Conservation (phyloP, 495 filamentous ascomycete species). For the Lichenothelia convexa region DNA sequence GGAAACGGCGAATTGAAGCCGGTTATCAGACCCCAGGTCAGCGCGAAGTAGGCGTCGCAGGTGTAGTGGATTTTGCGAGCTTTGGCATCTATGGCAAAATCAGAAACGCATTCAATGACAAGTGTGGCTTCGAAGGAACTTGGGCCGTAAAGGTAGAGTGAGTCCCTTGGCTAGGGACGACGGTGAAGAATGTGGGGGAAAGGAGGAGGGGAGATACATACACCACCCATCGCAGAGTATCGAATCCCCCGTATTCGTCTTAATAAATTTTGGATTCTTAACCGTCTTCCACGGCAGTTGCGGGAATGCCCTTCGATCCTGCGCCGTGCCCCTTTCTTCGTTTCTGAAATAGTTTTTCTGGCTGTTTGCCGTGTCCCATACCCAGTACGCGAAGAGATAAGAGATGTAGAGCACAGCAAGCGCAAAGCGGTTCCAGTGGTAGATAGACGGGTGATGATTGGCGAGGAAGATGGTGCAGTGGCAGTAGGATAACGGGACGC, state of each 20-base stretch:
- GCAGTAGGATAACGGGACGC: constrained; percentile 90
- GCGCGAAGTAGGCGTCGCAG: constrained; percentile 70
- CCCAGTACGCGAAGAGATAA: constrained; percentile 79
- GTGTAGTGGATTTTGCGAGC: constrained; percentile 94
- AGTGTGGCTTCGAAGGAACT: too few relatives aligned
- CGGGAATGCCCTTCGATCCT: constrained; percentile 72
- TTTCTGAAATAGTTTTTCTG: constrained; percentile 93
- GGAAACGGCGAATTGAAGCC: constrained; percentile 71
- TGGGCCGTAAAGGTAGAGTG: not conserved
- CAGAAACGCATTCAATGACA: too few relatives aligned
- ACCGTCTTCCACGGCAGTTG: constrained; percentile 79
- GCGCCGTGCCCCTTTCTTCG: constrained; percentile 53
- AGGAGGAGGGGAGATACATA: constrained; percentile 20
- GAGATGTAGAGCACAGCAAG: constrained; percentile 44
- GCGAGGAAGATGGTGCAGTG: constrained; percentile 91
- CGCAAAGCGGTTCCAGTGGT: constrained; percentile 55
- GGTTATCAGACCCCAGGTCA: constrained; percentile 46
- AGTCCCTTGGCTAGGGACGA: not conserved
- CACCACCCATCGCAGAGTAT: constrained; percentile 89
- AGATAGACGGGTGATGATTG: constrained; percentile 65
- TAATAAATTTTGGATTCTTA: constrained; percentile 74
- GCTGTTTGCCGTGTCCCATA: constrained; percentile 80
- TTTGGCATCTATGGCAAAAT: too few relatives aligned
- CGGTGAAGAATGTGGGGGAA: too few relatives aligned
- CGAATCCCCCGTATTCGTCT: constrained; percentile 55